Evolutionary conservation across 164 flowering plant species (phyloP), one percentile per base, ranked within the genome.

Genomic region (Chimonanthus praecox): DNA sequence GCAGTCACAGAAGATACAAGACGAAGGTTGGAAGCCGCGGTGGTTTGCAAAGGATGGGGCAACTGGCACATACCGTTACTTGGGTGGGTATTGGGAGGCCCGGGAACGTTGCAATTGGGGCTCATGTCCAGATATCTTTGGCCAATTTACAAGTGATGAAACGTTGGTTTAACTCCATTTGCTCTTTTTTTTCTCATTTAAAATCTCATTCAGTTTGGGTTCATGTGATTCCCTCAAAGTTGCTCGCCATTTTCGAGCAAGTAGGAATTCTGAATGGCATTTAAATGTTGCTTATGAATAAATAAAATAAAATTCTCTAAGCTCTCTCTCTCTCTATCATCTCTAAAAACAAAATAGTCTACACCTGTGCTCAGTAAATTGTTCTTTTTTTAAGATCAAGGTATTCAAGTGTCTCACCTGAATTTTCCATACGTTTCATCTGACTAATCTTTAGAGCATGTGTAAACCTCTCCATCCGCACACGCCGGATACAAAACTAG

Each of bases 21-120:
- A 85, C 68, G 70, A 70, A 54, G 87, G 87, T 44, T 85, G 87
- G 87, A 85, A 77, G 74, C 84, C 87, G 3, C 63, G 65, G 69
- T 85, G 87, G 87, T 85, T 85, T 68, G 73, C 82, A 9, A 83
- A 83, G 75, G 84, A 81, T 11, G 77, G 76, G 66, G 82, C 71
- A 20, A 72, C 72, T 21, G 82, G 73, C 61, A 33, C 75, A 3
- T 84, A 84, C 62, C 78, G 74, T 13, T 84, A 83, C 61, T 44
- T 71, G 58, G 87, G 87, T n/a, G 87, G 87, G 11, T 84, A 84
- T 47, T 84, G 87, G 87, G 87, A 84, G 69, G 87, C 85, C 13
- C 76, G 83, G 73, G 82, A 83, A 68, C 43, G 62, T 9, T 78
- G 81, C 9, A 76, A 76, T 8, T 84, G 87, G 87, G 82, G 76